These are phyloP conservation scores for Ustilago sp. DNA, from an alignment of 1,284 basidiomycete genomes.

Conservation along the genomic window DNA sequence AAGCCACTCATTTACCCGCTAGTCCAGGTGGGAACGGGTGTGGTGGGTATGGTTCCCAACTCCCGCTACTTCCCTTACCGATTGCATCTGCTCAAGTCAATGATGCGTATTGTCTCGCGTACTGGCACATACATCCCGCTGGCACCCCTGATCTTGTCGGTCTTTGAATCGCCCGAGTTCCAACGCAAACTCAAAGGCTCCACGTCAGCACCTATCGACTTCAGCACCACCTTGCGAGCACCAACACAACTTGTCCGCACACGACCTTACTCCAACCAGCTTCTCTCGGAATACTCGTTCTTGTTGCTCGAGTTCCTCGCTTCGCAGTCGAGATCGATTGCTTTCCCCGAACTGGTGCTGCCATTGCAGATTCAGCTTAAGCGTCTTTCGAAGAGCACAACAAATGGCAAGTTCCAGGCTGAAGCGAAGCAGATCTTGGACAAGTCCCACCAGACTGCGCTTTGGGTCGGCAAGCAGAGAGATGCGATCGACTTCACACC, in stretches of 20 bases:
- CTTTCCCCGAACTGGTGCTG: conserved; percentile 92
- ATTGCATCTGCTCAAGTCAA: conserved; percentile 79
- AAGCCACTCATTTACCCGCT: conserved; percentile 92
- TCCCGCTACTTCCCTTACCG: conserved; percentile 84
- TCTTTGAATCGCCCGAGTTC: conserved; percentile 82
- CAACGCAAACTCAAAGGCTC: conserved; percentile 84
- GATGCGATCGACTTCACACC: conserved; percentile 66
- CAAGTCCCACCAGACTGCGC: conserved; percentile 60
- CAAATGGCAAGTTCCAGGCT: conserved; percentile 55
- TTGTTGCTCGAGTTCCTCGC: conserved; percentile 80
- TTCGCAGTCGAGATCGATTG: conserved; percentile 75
- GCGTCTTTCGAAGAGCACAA: conserved; percentile 57
- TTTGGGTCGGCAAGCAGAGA: conserved; percentile 59
- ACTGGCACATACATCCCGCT: conserved; percentile 90
- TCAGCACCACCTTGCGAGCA: conserved; percentile 86
- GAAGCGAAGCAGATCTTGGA: conserved; percentile 58
- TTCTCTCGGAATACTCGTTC: conserved; percentile 84
- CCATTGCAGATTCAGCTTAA: conserved; percentile 77
- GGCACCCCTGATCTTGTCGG: conserved; percentile 84
- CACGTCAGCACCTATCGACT: conserved; percentile 89
- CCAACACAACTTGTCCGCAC: conserved; percentile 91
- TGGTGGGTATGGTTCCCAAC: conserved; percentile 89
- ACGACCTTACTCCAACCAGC: conserved; percentile 83
- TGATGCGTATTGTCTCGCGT: conserved; percentile 79
- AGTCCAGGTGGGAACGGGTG: conserved; percentile 91